Evolutionary conservation across 2,329 filamentous ascomycete genomes (phyloP).

Genomic region (Aspergillus hortae): DNA sequence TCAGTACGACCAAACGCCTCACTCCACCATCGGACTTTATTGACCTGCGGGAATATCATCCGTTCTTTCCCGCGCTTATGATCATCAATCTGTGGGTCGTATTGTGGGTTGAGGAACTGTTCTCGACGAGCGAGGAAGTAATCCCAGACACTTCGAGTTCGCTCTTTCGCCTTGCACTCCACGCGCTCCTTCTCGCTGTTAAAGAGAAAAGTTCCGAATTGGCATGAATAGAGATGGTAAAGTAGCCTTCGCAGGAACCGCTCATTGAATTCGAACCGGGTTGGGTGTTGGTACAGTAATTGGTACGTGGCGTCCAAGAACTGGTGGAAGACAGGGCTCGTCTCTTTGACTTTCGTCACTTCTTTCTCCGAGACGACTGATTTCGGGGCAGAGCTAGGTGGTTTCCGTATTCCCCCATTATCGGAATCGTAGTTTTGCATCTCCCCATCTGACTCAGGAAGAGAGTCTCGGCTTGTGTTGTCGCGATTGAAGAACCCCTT

Average conservation of each 20-base stretch:
- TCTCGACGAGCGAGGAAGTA: conserved; percentile 80
- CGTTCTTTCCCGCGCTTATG: conserved; percentile 74
- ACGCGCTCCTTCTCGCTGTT: conserved; percentile 88
- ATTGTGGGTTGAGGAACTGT: conserved; percentile 80
- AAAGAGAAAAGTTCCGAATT: conserved; percentile 94
- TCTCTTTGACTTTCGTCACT: conserved; percentile 76
- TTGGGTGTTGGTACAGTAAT: conserved; percentile 77
- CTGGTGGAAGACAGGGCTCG: conserved; percentile 95
- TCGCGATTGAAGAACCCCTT: conserved; percentile 87
- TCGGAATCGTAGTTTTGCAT: conserved; percentile 49
- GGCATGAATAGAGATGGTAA: conserved; percentile 92
- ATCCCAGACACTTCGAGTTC: conserved; percentile 87
- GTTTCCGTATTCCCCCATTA: conserved; percentile 33
- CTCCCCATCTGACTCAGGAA: conserved; percentile 60
- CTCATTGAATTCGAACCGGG: conserved; percentile 93
- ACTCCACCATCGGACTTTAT: conserved; percentile 89
- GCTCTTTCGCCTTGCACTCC: conserved; percentile 64
- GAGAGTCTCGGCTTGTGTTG: conserved; percentile 61
- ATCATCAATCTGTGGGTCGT: conserved; percentile 72
- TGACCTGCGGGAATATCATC: conserved; percentile 73
- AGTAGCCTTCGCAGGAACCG: conserved; percentile 83
- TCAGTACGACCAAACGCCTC: conserved; percentile 82
- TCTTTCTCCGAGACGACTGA: conserved; percentile 54
- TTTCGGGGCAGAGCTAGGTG: conserved; percentile 25
- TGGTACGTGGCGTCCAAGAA: conserved; percentile 95